phyloP scores from a whole-genome alignment of 306 rosid genomes.

The Acacia crassicarpa region DNA sequence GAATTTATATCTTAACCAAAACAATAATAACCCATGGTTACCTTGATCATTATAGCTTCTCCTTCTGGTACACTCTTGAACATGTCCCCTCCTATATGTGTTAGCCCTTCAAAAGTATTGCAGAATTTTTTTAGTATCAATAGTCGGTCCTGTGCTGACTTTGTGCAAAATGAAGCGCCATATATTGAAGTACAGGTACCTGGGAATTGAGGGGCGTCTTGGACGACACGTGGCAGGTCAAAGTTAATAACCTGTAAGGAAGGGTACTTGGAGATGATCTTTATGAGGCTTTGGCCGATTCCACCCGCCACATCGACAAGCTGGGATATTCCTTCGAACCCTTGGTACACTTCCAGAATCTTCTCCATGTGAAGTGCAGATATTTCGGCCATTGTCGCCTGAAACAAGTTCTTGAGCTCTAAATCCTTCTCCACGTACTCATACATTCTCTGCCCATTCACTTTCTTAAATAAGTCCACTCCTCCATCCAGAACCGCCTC shows the following conservation, averaged over 20 bases:
- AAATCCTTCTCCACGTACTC: background rate
- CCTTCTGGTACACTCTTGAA: background rate
- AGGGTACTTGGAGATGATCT: conserved; percentile 25
- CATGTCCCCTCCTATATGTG: conserved; percentile 2
- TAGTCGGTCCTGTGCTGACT: background rate
- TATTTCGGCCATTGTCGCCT: background rate
- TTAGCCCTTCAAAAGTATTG: background rate
- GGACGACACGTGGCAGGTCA: background rate
- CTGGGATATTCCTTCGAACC: conserved; percentile 21
- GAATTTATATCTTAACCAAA: too few relatives aligned
- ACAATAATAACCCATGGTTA: background rate
- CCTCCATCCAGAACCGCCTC: background rate
- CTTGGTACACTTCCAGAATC: conserved; percentile 23
- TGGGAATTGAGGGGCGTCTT: background rate
- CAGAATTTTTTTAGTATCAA: background rate
- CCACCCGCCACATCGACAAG: conserved; percentile 52
- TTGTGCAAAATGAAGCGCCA: too few relatives aligned
- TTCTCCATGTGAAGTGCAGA: conserved; percentile 6
- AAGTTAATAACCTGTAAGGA: background rate
- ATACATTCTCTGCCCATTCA: background rate
- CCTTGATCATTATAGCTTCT: conserved; percentile 1
- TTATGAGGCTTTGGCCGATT: conserved; percentile 29
- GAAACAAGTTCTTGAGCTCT: background rate
- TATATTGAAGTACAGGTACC: background rate
- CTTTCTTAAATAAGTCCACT: background rate